These are phyloP conservation scores for Kluyveromyces aestuarii DNA, from an alignment of 805 yeast genomes.

Conservation along the genomic window DNA sequence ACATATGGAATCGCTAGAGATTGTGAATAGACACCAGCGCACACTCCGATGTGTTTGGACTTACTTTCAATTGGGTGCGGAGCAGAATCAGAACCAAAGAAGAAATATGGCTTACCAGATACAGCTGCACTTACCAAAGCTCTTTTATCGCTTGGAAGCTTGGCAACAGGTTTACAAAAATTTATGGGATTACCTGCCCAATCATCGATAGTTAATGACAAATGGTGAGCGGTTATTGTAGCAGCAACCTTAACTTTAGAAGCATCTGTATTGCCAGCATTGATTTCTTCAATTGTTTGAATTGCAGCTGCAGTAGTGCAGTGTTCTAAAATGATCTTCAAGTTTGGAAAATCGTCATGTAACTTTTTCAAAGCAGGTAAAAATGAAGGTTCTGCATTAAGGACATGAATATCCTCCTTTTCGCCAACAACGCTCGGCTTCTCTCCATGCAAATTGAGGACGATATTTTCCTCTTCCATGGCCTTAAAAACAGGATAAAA, in stretches of 20 bases:
- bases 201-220: slow-evolving; percentile 77
- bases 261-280: slow-evolving; percentile 30
- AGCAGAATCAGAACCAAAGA: slow-evolving; percentile 97
- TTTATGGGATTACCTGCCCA: slow-evolving; percentile 97
- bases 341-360: slow-evolving; percentile 73
- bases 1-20: slow-evolving; percentile 70
- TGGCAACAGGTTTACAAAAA: slow-evolving; percentile 97
- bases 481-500: slow-evolving; percentile 88
- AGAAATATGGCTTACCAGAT: slow-evolving; percentile 84
- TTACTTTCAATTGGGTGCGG: slow-evolving; percentile 87
- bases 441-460: slow-evolving; percentile 92
- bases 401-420: slow-evolving; percentile 68
- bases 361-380: slow-evolving; percentile 79
- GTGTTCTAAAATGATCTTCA: slow-evolving; percentile 85
- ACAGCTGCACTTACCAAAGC: slow-evolving; percentile 84
- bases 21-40: slow-evolving; percentile 98
- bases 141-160: slow-evolving; percentile 72
- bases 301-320: slow-evolving; percentile 90
- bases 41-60: slow-evolving; percentile 68
- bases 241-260: slow-evolving; percentile 65
- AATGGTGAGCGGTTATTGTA: slow-evolving; percentile 92
- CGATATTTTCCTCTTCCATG: slow-evolving; percentile 68
- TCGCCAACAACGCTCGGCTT: slow-evolving; percentile 57
- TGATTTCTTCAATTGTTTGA: slow-evolving; percentile 62
- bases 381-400: slow-evolving; percentile 90